These are phyloP conservation scores for Aspergillus felis DNA, from an alignment of 2,329 filamentous ascomycete genomes.

Conservation along the genomic window DNA sequence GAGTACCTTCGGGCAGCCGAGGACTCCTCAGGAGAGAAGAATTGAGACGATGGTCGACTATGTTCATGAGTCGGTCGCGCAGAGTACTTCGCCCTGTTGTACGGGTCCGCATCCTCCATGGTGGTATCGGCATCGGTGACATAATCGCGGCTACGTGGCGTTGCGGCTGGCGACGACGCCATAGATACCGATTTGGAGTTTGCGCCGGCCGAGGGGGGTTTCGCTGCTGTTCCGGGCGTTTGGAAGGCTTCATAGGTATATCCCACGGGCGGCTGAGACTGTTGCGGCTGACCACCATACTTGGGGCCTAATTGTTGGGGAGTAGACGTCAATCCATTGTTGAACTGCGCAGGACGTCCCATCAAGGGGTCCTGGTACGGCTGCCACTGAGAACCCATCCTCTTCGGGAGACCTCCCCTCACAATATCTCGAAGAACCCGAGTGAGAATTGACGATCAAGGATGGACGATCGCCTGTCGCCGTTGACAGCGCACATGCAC, in stretches of 20 bases:
- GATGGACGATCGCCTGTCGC: constrained; percentile 18
- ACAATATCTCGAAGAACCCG: constrained; percentile 8
- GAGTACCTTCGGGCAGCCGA: constrained; percentile 88
- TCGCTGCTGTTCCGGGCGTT: constrained; percentile 32
- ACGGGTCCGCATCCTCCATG: constrained; percentile 89
- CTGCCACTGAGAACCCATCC: constrained; percentile 63
- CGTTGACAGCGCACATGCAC: constrained; percentile 25
- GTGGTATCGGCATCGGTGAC: constrained; percentile 67
- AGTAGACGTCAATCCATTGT: constrained; percentile 49
- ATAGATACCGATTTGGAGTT: constrained; percentile 51
- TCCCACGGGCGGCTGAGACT: constrained; percentile 52
- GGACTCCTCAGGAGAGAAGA: constrained; percentile 69
- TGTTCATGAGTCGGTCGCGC: constrained; percentile 74
- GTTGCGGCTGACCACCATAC: constrained; percentile 42
- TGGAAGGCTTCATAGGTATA: constrained; percentile 69
- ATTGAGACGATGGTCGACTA: constrained; percentile 67
- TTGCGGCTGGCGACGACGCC: constrained; percentile 55
- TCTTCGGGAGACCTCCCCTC: constrained; percentile 13
- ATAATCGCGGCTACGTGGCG: constrained; percentile 61
- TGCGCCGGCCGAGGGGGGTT: constrained; percentile 32
- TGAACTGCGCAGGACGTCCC: constrained; percentile 62
- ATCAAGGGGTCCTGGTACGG: constrained; percentile 60
- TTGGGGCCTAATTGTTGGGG: constrained; percentile 50
- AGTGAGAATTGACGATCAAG: constrained; percentile 3
- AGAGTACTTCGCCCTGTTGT: constrained; percentile 81